Conservation (phyloP, 2,329 filamentous ascomycete genomes). For the Pleomassaria siparia region DNA sequence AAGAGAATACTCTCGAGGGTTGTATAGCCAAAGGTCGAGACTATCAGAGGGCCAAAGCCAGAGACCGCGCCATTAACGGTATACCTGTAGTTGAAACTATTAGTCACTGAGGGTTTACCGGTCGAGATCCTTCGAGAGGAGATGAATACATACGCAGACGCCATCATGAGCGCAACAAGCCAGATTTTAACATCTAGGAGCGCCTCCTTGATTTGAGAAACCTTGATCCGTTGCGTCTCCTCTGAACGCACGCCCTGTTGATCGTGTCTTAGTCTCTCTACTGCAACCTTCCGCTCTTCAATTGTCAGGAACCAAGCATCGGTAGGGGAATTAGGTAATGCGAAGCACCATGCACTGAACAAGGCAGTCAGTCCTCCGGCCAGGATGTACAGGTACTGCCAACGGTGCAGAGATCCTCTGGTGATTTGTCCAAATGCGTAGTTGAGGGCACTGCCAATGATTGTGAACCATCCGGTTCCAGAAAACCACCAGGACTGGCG, state of each 20-base stretch:
- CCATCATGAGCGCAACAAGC: constrained; percentile 44
- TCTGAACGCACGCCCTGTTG: constrained; percentile 56
- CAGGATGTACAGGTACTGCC: constrained; percentile 71
- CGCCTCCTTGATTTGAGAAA: constrained; percentile 53
- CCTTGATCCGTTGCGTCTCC: constrained; percentile 53
- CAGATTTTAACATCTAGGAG: constrained; percentile 50
- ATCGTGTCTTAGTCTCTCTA: constrained; percentile 50
- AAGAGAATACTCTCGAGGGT: constrained; percentile 49
- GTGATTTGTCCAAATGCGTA: constrained; percentile 44
- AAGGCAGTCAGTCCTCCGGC: constrained; percentile 56
- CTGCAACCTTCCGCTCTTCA: constrained; percentile 62
- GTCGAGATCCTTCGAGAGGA: too few relatives aligned
- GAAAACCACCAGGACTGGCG: constrained; percentile 68
- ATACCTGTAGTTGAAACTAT: too few relatives aligned
- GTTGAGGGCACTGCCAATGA: constrained; percentile 35
- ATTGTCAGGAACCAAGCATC: constrained; percentile 68
- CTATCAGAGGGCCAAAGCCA: constrained; percentile 42
- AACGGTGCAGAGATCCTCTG: constrained; percentile 48
- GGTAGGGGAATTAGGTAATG: constrained; percentile 65
- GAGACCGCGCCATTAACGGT: constrained; percentile 53
- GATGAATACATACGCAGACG: too few relatives aligned
- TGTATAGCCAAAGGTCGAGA: constrained; percentile 47
- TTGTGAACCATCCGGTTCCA: constrained; percentile 50
- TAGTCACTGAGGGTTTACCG: too few relatives aligned
- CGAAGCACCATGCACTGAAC: constrained; percentile 69